A percentile compares a stretch with the other conserved stretches of the same genome.
Conservation (phyloP, 805 yeast species). For the Teunomyces atbi region DNA sequence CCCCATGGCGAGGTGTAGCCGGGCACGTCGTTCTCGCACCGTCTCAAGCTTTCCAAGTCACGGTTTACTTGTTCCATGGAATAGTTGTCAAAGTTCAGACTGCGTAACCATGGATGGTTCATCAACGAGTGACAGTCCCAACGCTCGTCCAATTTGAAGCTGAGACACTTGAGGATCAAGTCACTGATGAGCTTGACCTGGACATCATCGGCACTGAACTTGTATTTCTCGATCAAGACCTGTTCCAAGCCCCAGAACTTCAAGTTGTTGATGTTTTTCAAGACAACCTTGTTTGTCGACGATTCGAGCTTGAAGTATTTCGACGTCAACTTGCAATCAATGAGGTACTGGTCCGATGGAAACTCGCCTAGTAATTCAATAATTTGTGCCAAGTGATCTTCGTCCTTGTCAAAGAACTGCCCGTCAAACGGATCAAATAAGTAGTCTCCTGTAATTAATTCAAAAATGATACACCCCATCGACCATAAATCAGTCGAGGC, state of each 20-base stretch:
- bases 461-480: slow-evolving; percentile 56
- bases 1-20: slow-evolving; percentile 32
- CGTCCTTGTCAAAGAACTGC: slow-evolving; percentile 48
- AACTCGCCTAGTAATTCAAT: slow-evolving; percentile 51
- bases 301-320: slow-evolving; percentile 39
- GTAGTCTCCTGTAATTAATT: slow-evolving; percentile 59
- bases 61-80: slow-evolving; percentile 10
- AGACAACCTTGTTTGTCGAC: slow-evolving; percentile 22
- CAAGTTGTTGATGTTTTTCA: slow-evolving; percentile 46
- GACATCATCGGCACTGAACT: slow-evolving; percentile 33
- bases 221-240: slow-evolving; percentile 50
- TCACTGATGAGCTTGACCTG: slow-evolving; percentile 41
- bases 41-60: slow-evolving; percentile 21
- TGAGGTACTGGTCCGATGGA: slow-evolving; percentile 39
- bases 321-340: slow-evolving; percentile 36
- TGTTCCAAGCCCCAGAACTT: slow-evolving; percentile 52
- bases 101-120: slow-evolving; percentile 51
- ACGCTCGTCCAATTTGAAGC: slow-evolving; percentile 47
- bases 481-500: slow-evolving; percentile 64
- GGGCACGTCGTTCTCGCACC: slow-evolving; percentile 25
- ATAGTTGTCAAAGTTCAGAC: slow-evolving; percentile 9
- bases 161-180: slow-evolving; percentile 51
- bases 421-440: slow-evolving; percentile 61
- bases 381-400: slow-evolving; percentile 63
- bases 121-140: slow-evolving; percentile 55